Percentiles rank a stretch among this genome's conserved stretches.
Conservation (phyloP, 139 green algal species). For the Raphidocelis subcapitata region DNA sequence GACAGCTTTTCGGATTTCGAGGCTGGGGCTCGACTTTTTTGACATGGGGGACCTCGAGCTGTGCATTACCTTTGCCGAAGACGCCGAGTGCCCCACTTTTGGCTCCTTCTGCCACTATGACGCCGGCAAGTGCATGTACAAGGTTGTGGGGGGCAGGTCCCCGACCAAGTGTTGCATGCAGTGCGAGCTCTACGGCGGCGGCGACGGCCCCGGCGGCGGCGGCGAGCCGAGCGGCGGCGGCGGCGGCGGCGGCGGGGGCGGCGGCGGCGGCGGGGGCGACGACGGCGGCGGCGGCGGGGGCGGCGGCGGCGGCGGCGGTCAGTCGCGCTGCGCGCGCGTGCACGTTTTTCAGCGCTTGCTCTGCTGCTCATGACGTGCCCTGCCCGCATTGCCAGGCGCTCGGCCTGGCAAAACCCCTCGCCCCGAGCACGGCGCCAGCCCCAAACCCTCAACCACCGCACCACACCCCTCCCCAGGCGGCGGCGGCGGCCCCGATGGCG, state of each 20-base stretch:
- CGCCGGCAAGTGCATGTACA: slow-evolving; percentile 21
- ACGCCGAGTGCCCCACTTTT: slow-evolving; percentile 4
- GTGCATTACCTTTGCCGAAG: slow-evolving; percentile 4
- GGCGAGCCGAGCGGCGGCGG: slow-evolving; percentile 8
- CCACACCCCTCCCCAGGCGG: too few species aligned
- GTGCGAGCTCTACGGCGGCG: slow-evolving; percentile 27
- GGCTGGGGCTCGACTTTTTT: slow-evolving; percentile 26
- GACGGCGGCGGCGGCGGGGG: slow-evolving; percentile 23
- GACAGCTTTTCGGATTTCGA: not conserved
- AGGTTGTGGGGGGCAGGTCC: slow-evolving; percentile 5
- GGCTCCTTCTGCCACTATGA: slow-evolving; percentile 12
- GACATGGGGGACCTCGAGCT: slow-evolving; percentile 12
- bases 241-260: slow-evolving; percentile 16
- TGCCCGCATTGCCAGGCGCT: too few species aligned
- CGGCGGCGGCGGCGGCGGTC: too few species aligned
- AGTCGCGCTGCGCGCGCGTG: too few species aligned
- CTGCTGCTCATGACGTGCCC: too few species aligned
- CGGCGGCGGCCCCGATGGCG: not conserved
- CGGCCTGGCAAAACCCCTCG: too few species aligned
- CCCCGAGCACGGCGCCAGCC: too few species aligned
- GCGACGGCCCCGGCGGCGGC: slow-evolving; percentile 2
- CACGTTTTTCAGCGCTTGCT: too few species aligned
- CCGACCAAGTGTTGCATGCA: slow-evolving; percentile 9
- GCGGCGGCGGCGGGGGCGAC: slow-evolving; percentile 2
- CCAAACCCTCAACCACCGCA: too few species aligned